Conservation (phyloP, 441 rosid species). For the Populus trichocarpa region DNA sequence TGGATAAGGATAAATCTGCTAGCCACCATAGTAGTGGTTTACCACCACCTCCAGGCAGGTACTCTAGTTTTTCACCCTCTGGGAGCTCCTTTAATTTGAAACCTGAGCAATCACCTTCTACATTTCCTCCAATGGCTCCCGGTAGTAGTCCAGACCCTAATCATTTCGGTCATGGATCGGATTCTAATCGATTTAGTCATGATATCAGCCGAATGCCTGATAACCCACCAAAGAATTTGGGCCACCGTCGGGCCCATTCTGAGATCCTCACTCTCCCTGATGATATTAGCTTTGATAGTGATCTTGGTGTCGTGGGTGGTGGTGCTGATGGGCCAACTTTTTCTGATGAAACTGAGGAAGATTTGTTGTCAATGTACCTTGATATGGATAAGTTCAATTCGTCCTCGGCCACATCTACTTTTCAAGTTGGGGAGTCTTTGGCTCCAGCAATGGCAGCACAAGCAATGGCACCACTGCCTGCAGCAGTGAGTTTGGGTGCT, state of each 20-base stretch:
- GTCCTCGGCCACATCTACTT: constrained; percentile 61
- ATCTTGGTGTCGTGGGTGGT: constrained; percentile 89
- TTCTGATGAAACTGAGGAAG: constrained; percentile 94
- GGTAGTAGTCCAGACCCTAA: constrained; percentile 35
- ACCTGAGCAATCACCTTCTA: constrained; percentile 43
- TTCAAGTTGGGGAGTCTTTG: constrained; percentile 67
- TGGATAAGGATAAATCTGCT: constrained; percentile 74
- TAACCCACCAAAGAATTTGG: constrained; percentile 76
- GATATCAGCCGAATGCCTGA: constrained; percentile 91
- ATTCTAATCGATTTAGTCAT: constrained; percentile 61
- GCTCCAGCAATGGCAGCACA: constrained; percentile 23
- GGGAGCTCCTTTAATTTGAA: constrained; percentile 41
- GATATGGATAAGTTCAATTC: constrained; percentile 93
- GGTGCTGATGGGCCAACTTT: constrained; percentile 70
- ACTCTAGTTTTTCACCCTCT: constrained; percentile 45
- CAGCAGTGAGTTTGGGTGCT: constrained; percentile 20
- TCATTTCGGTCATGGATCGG: constrained; percentile 42
- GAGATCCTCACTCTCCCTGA: constrained; percentile 96
- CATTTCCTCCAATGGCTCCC: constrained; percentile 38
- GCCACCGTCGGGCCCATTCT: constrained; percentile 97
- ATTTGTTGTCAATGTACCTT: constrained; percentile 78
- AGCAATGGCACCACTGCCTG: constrained; percentile 14
- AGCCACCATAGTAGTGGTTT: constrained; percentile 47
- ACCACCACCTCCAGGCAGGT: constrained; percentile 68
- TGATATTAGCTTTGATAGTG: constrained; percentile 90